Conservation (phyloP, 2,329 filamentous ascomycete species). For the Botryotinia calthae region DNA sequence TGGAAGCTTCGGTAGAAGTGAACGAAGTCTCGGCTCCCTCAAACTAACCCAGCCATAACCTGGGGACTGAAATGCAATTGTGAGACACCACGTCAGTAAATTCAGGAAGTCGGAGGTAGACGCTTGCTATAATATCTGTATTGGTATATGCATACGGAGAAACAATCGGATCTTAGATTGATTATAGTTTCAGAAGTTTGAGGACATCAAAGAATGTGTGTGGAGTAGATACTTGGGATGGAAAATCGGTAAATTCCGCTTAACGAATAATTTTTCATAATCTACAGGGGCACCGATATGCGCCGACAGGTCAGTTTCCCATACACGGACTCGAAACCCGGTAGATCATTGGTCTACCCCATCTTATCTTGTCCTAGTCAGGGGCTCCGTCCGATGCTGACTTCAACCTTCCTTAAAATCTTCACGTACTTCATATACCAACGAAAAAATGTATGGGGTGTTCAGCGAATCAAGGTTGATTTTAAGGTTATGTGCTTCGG, state of each 20-base stretch:
- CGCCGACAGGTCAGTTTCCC: neutral
- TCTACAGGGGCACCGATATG: neutral
- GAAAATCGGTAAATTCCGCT: neutral
- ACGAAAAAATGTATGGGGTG: neutral
- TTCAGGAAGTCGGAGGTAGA: neutral
- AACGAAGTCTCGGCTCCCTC: neutral
- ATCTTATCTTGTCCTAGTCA: neutral
- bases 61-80: neutral
- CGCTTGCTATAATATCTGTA: neutral
- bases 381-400: neutral
- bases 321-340: neutral
- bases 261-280: neutral
- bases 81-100: neutral
- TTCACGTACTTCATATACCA: neutral
- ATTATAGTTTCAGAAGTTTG: neutral
- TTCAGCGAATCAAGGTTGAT: neutral
- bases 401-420: neutral
- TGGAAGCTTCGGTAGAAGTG: neutral
- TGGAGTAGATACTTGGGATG: fast-evolving
- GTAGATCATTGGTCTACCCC: neutral
- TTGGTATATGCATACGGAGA: neutral
- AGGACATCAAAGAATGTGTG: neutral
- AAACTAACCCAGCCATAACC: neutral
- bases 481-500: neutral
- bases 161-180: neutral